Base-by-base conservation (phyloP, 371 early-diverging fungal species). In the Mortierella sp. region DNA sequence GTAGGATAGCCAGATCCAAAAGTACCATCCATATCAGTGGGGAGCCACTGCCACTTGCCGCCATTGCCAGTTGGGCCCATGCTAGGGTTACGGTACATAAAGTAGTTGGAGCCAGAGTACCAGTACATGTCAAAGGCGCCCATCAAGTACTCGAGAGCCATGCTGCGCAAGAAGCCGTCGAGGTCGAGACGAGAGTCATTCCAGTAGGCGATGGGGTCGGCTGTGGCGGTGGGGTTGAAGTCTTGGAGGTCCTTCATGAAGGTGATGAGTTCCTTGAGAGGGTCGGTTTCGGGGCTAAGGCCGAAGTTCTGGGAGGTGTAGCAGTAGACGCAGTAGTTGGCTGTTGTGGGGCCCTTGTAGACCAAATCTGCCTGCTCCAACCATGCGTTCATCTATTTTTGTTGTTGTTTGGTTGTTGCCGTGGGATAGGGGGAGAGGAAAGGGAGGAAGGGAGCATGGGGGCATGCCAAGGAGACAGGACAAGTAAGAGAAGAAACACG, bases 131-230 rank as follows among this genome's bases (percentile, higher is more conserved):
- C 82, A 43, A 76, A 81, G 8, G 50, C 78, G 5, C 82, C 82
- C 74, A 79, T 76, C 67, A 85, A 50, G 51, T 85, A 85, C 77
- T 85, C 81, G 5, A 78, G 57, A 8, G 86, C 86, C 86, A 85
- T 85, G 74, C 59, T 46, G 26, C 86, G 79, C 74, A 85, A 31
- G 64, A 78, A 73, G 4, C 72, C 72, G 46, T 85, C 86, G 34
- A 85, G 31, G 14, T 85, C 79, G 43, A 85, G 54, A 21, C 81
- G 85, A 24, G 81, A 75, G 71, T 24, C 53, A 54, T 85, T 81
- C 75, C 76, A 85, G 77, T 71, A 85, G 48, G 13, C 43, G 19
- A 81, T 69, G 31, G 81, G 57, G 26, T 76, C 77, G 16, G 86
- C 50, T n/a, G n/a, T 71, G 37, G 85, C 31, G 34, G 69, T 31